Evolutionary conservation across 2,329 filamentous ascomycete species (phyloP).

Genomic region (Penicillium sp.): DNA sequence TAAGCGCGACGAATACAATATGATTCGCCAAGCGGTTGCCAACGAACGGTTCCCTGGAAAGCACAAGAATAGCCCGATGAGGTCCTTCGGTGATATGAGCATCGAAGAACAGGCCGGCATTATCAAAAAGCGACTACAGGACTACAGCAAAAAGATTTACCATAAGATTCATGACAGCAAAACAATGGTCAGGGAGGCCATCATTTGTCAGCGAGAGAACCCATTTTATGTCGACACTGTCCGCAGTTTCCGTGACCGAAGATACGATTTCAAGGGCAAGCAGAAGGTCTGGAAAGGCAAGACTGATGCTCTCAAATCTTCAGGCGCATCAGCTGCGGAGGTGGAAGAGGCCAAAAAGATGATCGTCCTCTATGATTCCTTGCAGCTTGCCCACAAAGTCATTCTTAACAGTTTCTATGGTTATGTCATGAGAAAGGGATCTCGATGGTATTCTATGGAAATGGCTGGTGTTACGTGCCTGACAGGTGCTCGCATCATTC

Average conservation of each 20-base stretch:
- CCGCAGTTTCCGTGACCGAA: constrained; percentile 85
- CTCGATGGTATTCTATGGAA: constrained; percentile 97
- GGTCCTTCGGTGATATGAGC: constrained; percentile 71
- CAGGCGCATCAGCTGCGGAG: constrained; percentile 65
- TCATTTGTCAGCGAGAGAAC: constrained; percentile 96
- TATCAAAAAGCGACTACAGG: constrained; percentile 75
- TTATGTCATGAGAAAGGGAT: constrained; percentile 98
- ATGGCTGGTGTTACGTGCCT: constrained; percentile 98
- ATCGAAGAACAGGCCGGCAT: constrained; percentile 72
- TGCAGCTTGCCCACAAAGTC: constrained; percentile 96
- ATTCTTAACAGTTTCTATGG: constrained; percentile 99
- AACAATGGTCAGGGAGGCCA: constrained; percentile 86
- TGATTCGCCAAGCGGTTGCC: constrained; percentile 84
- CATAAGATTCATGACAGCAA: constrained; percentile 96
- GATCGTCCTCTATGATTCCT: constrained; percentile 89
- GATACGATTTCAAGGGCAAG: constrained; percentile 97
- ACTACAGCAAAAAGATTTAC: constrained; percentile 97
- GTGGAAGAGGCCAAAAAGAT: constrained; percentile 97
- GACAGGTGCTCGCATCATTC: constrained; percentile 92
- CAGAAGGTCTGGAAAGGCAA: constrained; percentile 99
- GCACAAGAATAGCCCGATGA: constrained; percentile 57
- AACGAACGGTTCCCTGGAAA: constrained; percentile 87
- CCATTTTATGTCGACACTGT: constrained; percentile 98
- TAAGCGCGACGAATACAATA: constrained; percentile 97
- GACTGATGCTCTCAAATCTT: constrained; percentile 74